A percentile compares a stretch with the other conserved stretches of the same genome.
Evolutionary conservation across 108 stramenopile species (phyloP).

Genomic region (Fistulifera pelliculosa): DNA sequence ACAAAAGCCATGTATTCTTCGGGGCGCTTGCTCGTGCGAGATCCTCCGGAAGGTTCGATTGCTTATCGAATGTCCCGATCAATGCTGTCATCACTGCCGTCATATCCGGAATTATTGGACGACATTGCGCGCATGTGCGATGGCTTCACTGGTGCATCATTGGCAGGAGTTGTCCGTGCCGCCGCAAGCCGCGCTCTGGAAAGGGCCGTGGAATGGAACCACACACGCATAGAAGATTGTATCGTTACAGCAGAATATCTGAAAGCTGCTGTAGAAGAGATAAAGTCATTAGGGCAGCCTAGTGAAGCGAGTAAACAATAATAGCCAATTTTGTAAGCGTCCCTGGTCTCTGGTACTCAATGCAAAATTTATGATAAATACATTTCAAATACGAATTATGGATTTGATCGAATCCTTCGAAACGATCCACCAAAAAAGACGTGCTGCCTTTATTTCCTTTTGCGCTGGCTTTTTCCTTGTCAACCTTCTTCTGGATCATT

Average conservation of each 20-base stretch:
- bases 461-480: too few species aligned
- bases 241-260: conserved; percentile 59
- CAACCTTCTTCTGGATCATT: too few species aligned
- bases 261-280: conserved; percentile 60
- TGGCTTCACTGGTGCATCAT: conserved; percentile 68
- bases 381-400: too few species aligned
- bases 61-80: conserved; percentile 14
- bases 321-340: too few species aligned
- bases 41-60: conserved; percentile 52
- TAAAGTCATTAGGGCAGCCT: conserved; percentile 6
- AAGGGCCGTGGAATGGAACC: conserved; percentile 39
- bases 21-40: conserved; percentile 59
- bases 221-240: conserved; percentile 43
- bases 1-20: conserved; percentile 60
- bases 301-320: too few species aligned
- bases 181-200: conserved; percentile 73
- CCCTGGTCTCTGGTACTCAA: too few species aligned
- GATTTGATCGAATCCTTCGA: too few species aligned
- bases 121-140: conserved; percentile 55
- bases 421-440: too few species aligned
- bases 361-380: too few species aligned
- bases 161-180: conserved; percentile 71
- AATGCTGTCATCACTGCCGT: conserved; percentile 12
- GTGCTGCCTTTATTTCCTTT: too few species aligned
- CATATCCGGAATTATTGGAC: conserved; percentile 50